phyloP scores from a whole-genome alignment of 2,329 filamentous ascomycete species.

The Chrysosporium queenslandicum region DNA sequence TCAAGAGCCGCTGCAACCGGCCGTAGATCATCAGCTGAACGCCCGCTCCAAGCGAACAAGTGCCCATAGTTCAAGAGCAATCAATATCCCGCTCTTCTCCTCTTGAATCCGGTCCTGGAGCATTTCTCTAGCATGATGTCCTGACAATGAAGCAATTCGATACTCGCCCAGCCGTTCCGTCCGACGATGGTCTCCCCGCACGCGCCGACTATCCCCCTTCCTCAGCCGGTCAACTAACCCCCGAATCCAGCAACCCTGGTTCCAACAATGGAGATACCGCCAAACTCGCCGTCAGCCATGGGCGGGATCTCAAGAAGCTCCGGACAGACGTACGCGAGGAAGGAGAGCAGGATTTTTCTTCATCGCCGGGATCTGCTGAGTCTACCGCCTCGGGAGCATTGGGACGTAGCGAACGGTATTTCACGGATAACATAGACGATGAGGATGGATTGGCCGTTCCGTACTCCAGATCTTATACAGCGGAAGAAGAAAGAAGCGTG shows the following conservation, averaged over 20 bases:
- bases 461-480: slow-evolving; percentile 30
- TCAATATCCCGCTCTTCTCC: background rate
- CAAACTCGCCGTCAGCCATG: slow-evolving; percentile 7
- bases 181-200: background rate
- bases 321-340: slow-evolving; percentile 27
- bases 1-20: background rate
- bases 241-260: slow-evolving; percentile 26
- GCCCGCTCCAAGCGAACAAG: background rate
- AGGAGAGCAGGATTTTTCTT: slow-evolving; percentile 7
- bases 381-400: background rate
- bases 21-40: slow-evolving; percentile 4
- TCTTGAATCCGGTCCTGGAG: background rate
- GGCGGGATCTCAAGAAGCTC: slow-evolving; percentile 22
- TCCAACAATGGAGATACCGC: slow-evolving; percentile 14
- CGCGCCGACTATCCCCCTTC: slow-evolving; percentile 9
- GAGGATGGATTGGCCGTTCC: background rate
- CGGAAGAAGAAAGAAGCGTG: slow-evolving; percentile 62
- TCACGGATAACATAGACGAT: slow-evolving; percentile 11
- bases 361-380: background rate
- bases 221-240: slow-evolving; percentile 24
- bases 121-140: background rate
- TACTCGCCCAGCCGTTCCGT: background rate
- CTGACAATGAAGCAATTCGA: slow-evolving; percentile 7
- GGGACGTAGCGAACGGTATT: background rate
- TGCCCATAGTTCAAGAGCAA: background rate